phyloP scores from a whole-genome alignment of 805 yeast species.

The Lipomyces chichibuensis region DNA sequence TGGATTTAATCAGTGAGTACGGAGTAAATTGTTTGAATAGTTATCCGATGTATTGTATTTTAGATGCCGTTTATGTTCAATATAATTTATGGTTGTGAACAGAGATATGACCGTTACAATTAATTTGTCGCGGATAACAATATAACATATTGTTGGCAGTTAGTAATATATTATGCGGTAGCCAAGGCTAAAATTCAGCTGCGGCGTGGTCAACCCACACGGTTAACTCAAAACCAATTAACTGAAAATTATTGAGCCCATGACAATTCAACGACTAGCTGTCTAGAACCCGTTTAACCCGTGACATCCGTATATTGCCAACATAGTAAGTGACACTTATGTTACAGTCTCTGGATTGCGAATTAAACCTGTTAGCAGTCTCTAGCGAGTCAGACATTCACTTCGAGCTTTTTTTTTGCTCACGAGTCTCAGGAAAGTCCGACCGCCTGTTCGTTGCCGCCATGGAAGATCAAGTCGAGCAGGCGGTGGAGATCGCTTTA shows the following conservation, averaged over 20 bases:
- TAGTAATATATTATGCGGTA: no score
- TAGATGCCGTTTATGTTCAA: conserved; percentile 1
- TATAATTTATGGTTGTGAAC: not conserved
- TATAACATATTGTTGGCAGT: no score
- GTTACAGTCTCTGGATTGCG: not conserved
- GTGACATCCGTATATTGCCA: not conserved
- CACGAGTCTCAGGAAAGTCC: not conserved
- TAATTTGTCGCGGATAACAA: no score
- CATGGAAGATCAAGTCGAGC: conserved; percentile 68
- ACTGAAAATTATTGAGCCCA: no score
- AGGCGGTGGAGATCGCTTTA: conserved; percentile 84
- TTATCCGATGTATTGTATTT: not conserved
- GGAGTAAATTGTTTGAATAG: not conserved
- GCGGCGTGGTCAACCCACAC: no score
- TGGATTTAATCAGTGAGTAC: not conserved
- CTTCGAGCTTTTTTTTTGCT: not conserved
- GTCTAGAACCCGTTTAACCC: not conserved
- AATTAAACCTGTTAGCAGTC: not conserved
- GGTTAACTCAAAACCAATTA: no score
- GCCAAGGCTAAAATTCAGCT: no score
- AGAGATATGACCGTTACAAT: no score
- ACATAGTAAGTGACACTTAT: not conserved
- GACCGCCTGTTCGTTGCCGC: conserved; percentile 27
- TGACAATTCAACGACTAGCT: no score
- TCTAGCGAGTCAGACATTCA: not conserved